Evolutionary conservation across 2,329 filamentous ascomycete genomes (phyloP).

Genomic region (Ramularia endophylla): DNA sequence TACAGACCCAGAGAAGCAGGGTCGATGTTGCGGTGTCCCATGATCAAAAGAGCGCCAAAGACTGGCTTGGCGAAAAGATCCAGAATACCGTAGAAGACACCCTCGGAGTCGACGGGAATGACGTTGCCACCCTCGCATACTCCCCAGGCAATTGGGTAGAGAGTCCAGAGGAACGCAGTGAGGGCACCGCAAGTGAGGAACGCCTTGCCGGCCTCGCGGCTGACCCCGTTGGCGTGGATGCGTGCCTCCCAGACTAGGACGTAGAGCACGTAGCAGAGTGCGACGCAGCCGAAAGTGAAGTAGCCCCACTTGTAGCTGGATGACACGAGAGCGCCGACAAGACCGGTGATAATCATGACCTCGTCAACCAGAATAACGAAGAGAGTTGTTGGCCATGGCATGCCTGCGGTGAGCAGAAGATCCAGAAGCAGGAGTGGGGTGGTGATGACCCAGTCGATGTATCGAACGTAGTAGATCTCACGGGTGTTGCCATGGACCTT

Average conservation of each 20-base stretch:
- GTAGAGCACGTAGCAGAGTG: constrained; percentile 53
- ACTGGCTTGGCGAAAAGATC: constrained; percentile 60
- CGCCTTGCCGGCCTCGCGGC: constrained; percentile 46
- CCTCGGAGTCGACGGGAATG: constrained; percentile 60
- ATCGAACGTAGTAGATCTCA: constrained; percentile 61
- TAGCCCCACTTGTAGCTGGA: constrained; percentile 65
- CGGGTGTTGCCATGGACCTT: constrained; percentile 48
- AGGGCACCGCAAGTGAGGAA: constrained; percentile 54
- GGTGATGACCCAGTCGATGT: constrained; percentile 60
- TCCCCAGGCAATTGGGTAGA: constrained; percentile 61
- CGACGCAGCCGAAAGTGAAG: constrained; percentile 50
- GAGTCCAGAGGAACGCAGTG: constrained; percentile 57
- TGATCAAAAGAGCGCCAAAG: constrained; percentile 57
- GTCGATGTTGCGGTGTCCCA: constrained; percentile 58
- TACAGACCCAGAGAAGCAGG: constrained; percentile 51
- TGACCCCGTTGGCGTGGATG: constrained; percentile 50
- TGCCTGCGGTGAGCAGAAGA: constrained; percentile 57
- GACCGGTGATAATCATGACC: constrained; percentile 62
- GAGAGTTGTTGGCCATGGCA: constrained; percentile 60
- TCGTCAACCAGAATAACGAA: constrained; percentile 57
- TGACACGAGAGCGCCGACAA: constrained; percentile 58
- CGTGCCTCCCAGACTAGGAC: constrained; percentile 53
- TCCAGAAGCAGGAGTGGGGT: constrained; percentile 59
- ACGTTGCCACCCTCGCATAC: constrained; percentile 59
- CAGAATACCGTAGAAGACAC: constrained; percentile 62